phyloP scores from a whole-genome alignment of 108 stramenopile genomes.

The Pseudonitzschia pungens region DNA sequence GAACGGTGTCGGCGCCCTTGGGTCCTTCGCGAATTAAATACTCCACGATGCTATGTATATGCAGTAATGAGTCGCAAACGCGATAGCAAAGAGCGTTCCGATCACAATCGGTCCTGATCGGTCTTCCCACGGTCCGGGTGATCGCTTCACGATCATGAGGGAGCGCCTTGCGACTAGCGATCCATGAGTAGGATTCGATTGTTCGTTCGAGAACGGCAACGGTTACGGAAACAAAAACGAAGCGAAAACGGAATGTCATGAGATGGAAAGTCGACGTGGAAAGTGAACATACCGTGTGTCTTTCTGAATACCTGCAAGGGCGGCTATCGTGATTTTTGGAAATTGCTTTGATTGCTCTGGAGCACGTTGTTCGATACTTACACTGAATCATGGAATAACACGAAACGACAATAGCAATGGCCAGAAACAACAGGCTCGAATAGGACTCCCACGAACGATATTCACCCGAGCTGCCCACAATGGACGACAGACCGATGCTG shows the following conservation, averaged over 20 bases:
- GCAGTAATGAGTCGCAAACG: constrained; percentile 67
- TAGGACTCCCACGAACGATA: background rate
- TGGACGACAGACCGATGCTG: constrained; percentile 1
- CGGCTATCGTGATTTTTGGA: no score
- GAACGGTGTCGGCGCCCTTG: background rate
- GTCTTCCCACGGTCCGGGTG: constrained; percentile 92
- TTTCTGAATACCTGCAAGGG: no score
- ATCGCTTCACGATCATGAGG: constrained; percentile 83
- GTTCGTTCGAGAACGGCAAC: no score
- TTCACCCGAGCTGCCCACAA: background rate
- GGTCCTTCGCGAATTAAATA: background rate
- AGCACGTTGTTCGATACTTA: constrained; percentile 28
- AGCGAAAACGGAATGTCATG: no score
- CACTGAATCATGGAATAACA: constrained; percentile 87
- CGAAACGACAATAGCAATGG: constrained; percentile 88
- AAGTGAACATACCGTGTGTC: no score
- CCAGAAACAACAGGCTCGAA: constrained; percentile 18
- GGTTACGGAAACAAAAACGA: no score
- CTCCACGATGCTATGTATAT: constrained; percentile 4
- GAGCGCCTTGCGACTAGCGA: constrained; percentile 46
- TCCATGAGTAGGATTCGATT: background rate
- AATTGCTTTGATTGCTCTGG: background rate
- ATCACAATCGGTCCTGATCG: constrained; percentile 82
- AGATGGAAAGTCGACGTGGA: no score
- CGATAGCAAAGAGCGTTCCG: constrained; percentile 77